Percentiles rank a stretch among this genome's conserved stretches.
These are phyloP conservation scores for Torulaspora quercuum DNA, from an alignment of 805 yeast species.

Conservation along the genomic window DNA sequence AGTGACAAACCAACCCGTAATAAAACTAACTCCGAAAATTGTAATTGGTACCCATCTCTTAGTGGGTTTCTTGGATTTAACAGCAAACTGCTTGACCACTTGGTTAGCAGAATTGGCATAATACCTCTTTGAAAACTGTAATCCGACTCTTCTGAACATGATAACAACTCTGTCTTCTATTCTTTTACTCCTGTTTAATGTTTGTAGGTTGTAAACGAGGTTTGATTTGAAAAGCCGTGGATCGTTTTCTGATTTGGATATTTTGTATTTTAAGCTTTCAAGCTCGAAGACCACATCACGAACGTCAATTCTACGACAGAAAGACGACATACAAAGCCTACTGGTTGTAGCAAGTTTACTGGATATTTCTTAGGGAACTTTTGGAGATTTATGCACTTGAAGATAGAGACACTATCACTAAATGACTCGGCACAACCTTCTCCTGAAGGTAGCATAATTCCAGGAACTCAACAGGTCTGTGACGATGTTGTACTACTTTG, in stretches of 20 bases:
- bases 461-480: conserved; percentile 56
- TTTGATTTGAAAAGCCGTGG: conserved; percentile 5
- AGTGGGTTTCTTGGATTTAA: conserved; percentile 11
- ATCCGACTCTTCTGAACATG: conserved; percentile 18
- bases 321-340: no score
- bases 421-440: conserved; percentile 20
- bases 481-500: conserved; percentile 61
- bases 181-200: not conserved
- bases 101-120: conserved; percentile 7
- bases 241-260: not conserved
- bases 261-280: no score
- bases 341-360: no score
- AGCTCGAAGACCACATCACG: no score
- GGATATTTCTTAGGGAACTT: no score
- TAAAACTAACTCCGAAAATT: conserved; percentile 33
- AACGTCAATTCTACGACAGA: no score
- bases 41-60: conserved; percentile 27
- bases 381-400: conserved; percentile 21
- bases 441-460: conserved; percentile 35
- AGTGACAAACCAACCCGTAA: conserved; percentile 33
- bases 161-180: not conserved
- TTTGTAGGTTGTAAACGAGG: not conserved
- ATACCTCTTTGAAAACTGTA: conserved; percentile 8
- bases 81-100: conserved; percentile 15
- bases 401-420: conserved; percentile 27